Evolutionary conservation across 345 rosid genomes (phyloP).

Genomic region (Lepidium sativum): DNA sequence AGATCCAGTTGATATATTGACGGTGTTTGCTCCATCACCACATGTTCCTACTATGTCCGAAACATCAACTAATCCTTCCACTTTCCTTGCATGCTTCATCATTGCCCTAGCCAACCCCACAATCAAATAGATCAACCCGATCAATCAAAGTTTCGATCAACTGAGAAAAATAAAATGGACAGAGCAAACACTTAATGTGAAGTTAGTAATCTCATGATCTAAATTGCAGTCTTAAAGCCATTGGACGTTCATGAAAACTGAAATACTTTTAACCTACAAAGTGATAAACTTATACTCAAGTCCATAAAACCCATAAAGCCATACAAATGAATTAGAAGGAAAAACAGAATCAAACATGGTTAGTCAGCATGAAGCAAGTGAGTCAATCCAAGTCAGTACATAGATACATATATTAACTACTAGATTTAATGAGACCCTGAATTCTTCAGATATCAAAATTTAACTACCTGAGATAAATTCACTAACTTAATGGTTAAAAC

Average conservation of each 20-base stretch:
- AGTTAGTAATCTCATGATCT: neutral
- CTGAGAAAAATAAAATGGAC: slow-evolving; percentile 16
- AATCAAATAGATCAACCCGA: slow-evolving; percentile 65
- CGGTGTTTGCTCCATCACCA: too few species aligned
- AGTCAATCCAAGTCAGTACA: neutral
- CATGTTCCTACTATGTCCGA: too few species aligned
- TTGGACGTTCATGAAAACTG: neutral
- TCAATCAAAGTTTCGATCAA: slow-evolving; percentile 58
- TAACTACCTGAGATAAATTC: neutral
- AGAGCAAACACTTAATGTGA: neutral
- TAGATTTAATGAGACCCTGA: neutral
- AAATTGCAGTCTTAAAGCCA: neutral
- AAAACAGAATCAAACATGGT: neutral
- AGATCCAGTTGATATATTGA: too few species aligned
- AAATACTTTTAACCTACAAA: neutral
- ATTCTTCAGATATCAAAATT: too few species aligned
- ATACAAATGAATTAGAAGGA: neutral
- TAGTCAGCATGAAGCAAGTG: neutral
- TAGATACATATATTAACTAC: neutral
- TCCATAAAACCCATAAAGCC: neutral
- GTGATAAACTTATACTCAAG: neutral
- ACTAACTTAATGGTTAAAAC: neutral
- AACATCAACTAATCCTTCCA: too few species aligned
- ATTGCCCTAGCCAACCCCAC: slow-evolving; percentile 86
- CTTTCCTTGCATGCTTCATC: too few species aligned